A percentile compares a stretch with the other conserved stretches of the same genome.
Evolutionary conservation across 441 rosid species (phyloP).

Genomic region (Cnidoscolus chayamansa): DNA sequence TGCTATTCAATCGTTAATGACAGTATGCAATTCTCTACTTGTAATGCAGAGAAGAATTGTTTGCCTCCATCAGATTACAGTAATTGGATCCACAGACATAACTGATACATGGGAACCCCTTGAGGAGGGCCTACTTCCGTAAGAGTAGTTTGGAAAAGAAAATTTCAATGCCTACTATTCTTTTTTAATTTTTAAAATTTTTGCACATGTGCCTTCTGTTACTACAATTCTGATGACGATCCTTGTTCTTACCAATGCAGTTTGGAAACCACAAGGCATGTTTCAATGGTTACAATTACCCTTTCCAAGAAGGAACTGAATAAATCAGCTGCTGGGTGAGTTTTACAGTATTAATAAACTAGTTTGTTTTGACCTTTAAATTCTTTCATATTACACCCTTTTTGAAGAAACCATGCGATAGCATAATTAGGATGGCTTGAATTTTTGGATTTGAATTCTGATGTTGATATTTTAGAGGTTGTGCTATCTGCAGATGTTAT

Average conservation of each 20-base stretch:
- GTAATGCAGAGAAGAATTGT: constrained; percentile 73
- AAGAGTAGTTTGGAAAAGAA: constrained; percentile 27
- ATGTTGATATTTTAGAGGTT: background rate
- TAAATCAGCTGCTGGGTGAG: constrained; percentile 69
- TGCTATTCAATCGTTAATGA: background rate
- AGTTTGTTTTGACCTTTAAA: background rate
- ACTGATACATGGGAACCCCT: constrained; percentile 94
- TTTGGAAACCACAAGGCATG: constrained; percentile 91
- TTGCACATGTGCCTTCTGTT: background rate
- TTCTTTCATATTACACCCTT: background rate
- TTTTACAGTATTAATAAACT: constrained; percentile 13
- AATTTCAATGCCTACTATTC: background rate
- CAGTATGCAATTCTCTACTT: background rate
- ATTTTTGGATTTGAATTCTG: background rate
- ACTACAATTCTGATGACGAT: background rate
- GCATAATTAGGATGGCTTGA: background rate
- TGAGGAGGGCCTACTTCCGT: constrained; percentile 98
- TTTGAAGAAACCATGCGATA: background rate
- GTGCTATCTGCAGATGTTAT: background rate
- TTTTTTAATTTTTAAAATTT: background rate
- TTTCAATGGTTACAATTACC: constrained; percentile 77
- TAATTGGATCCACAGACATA: constrained; percentile 84
- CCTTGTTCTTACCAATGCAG: constrained; percentile 28
- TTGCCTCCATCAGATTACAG: constrained; percentile 79
- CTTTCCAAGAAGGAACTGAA: constrained; percentile 73